These are phyloP conservation scores for Didymella sp. DNA, from an alignment of 2,329 filamentous ascomycete genomes.

Conservation along the genomic window DNA sequence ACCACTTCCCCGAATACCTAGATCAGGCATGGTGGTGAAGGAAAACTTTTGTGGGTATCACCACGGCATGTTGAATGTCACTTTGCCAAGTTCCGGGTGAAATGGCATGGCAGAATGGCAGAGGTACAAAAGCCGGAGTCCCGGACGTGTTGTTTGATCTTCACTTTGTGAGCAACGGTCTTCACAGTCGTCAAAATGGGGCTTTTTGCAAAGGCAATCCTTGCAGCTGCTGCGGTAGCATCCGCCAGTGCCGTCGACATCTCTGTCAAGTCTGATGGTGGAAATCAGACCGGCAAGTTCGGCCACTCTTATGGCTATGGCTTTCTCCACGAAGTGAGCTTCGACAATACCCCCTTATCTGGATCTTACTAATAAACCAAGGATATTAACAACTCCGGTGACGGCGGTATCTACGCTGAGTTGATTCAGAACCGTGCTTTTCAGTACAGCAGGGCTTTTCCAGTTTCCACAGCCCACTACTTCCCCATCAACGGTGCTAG, in stretches of 20 bases:
- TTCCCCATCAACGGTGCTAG: conserved; percentile 45
- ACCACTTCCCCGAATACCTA: conserved; percentile 13
- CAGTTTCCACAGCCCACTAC: conserved; percentile 38
- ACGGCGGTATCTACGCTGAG: conserved; percentile 76
- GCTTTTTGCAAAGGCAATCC: conserved; percentile 26
- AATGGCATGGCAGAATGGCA: conserved; percentile 1
- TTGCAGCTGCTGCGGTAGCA: conserved; percentile 32
- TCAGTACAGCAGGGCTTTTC: conserved; percentile 55
- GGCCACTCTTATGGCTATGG: conserved; percentile 41
- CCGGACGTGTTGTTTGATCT: conserved; percentile 2
- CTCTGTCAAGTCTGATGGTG: conserved; percentile 35
- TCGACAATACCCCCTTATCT: neutral
- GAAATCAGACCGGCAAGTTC: conserved; percentile 40
- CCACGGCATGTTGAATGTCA: conserved; percentile 7
- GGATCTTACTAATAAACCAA: conserved; percentile 14
- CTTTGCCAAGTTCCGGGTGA: conserved; percentile 16
- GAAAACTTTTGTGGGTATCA: conserved; percentile 15
- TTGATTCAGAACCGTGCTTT: conserved; percentile 75
- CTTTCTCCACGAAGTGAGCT: conserved; percentile 40
- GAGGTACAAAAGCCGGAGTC: conserved; percentile 13
- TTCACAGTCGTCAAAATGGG: conserved; percentile 31
- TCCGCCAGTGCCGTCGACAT: conserved; percentile 36
- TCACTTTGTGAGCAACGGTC: conserved; percentile 19
- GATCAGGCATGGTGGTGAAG: conserved; percentile 11
- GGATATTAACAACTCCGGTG: conserved; percentile 70